phyloP scores from a whole-genome alignment of 805 yeast genomes.

The Ogataea paradorogensis region DNA sequence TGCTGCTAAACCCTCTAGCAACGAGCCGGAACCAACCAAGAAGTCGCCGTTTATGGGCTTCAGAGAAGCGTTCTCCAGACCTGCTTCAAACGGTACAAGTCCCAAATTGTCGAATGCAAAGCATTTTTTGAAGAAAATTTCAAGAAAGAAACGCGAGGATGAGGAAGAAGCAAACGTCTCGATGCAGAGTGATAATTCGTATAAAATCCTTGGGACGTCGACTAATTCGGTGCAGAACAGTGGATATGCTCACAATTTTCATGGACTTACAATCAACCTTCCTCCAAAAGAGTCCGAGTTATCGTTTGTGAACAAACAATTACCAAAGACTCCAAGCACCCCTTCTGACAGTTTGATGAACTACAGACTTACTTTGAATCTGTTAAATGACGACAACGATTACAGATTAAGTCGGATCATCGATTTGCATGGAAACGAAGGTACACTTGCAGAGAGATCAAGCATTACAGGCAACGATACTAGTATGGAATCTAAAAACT shows the following conservation, averaged over 20 bases:
- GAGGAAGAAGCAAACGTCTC: constrained; percentile 5
- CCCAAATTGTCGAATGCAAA: constrained; percentile 22
- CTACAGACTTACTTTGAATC: constrained; percentile 24
- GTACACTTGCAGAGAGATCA: constrained; percentile 1
- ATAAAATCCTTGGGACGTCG: constrained; percentile 9
- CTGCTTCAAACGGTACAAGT: constrained; percentile 13
- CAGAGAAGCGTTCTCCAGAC: constrained; percentile 23
- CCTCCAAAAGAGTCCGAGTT: constrained; percentile 6
- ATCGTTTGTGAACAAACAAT: constrained; percentile 12
- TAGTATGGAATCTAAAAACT: constrained; percentile 4
- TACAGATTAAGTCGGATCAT: constrained; percentile 20
- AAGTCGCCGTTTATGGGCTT: constrained; percentile 23
- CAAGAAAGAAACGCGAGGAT: constrained; percentile 17
- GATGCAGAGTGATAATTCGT: constrained; percentile 4
- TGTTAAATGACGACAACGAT: constrained; percentile 24
- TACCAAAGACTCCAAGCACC: constrained; percentile 24
- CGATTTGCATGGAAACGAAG: constrained; percentile 14
- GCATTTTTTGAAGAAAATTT: constrained; percentile 21
- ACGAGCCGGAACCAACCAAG: constrained; percentile 8
- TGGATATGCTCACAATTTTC: constrained; percentile 9
- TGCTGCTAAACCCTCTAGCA: background rate
- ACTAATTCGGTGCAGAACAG: constrained; percentile 4
- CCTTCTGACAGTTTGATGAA: constrained; percentile 28
- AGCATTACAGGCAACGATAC: constrained; percentile 2
- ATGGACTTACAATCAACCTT: constrained; percentile 14